Evolutionary conservation across 2,329 filamentous ascomycete species (phyloP).

Genomic region (Cylindrodendrum hubeiense): DNA sequence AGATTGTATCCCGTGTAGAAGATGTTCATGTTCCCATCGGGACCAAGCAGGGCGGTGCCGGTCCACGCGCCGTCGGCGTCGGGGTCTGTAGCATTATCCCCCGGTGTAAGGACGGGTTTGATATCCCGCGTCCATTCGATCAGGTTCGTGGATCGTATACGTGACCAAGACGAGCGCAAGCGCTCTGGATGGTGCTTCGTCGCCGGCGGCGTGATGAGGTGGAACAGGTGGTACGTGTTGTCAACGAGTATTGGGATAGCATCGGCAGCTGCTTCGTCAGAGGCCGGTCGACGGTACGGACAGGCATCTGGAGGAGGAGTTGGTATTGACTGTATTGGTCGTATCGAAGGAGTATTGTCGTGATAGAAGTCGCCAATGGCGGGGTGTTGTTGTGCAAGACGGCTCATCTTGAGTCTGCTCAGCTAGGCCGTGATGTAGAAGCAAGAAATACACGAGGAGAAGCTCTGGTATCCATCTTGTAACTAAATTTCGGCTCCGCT

Average conservation of each 20-base stretch:
- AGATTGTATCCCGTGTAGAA: slow-evolving; percentile 54
- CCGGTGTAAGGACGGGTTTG: slow-evolving; percentile 39
- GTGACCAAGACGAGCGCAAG: slow-evolving; percentile 49
- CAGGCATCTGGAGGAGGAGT: slow-evolving; percentile 44
- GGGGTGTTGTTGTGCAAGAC: background rate
- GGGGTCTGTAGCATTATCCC: slow-evolving; percentile 31
- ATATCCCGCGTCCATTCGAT: slow-evolving; percentile 47
- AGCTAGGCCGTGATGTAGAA: background rate
- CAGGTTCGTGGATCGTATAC: slow-evolving; percentile 46
- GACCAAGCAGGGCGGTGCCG: slow-evolving; percentile 48
- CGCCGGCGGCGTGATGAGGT: slow-evolving; percentile 47
- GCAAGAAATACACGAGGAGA: background rate
- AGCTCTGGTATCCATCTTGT: background rate
- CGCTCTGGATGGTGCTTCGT: slow-evolving; percentile 50
- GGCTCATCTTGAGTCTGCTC: background rate
- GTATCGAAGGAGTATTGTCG: slow-evolving; percentile 17
- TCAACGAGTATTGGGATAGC: slow-evolving; percentile 52
- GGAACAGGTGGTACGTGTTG: slow-evolving; percentile 52
- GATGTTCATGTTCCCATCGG: slow-evolving; percentile 49
- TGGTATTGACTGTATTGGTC: slow-evolving; percentile 31
- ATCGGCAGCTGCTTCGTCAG: slow-evolving; percentile 49
- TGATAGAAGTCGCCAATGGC: slow-evolving; percentile 1
- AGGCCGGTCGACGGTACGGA: slow-evolving; percentile 44
- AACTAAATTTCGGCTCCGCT: background rate
- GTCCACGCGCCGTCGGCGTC: slow-evolving; percentile 52